A percentile compares a stretch with the other conserved stretches of the same genome.
Conservation (phyloP, 257 asterid species). For the Penstemon eatonii region DNA sequence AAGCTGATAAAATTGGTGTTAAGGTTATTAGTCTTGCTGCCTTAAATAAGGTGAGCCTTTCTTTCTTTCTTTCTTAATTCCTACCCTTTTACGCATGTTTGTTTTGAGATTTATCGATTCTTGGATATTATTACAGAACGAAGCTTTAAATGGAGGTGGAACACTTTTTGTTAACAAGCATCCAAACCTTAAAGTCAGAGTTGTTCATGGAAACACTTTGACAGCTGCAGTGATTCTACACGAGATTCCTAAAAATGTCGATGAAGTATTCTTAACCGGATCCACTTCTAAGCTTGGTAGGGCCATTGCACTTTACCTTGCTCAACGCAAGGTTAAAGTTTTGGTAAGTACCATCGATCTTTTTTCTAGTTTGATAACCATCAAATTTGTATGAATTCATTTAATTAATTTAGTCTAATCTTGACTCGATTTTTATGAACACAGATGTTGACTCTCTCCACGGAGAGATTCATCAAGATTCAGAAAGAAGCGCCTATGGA, state of each 20-base stretch:
- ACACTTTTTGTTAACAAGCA: constrained; percentile 70
- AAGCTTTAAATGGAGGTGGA: constrained; percentile 85
- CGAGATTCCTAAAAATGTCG: constrained; percentile 64
- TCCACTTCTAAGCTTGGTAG: constrained; percentile 94
- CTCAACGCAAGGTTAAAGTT: constrained; percentile 63
- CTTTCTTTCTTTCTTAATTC: not conserved
- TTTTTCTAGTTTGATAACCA: no score
- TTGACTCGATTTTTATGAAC: not conserved
- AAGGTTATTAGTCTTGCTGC: constrained; percentile 98
- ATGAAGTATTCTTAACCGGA: constrained; percentile 85
- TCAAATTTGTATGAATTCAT: no score
- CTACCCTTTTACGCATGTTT: not conserved
- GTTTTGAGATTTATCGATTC: constrained; percentile 16
- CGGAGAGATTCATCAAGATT: constrained; percentile 72
- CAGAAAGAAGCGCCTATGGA: constrained; percentile 69
- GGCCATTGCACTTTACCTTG: constrained; percentile 82
- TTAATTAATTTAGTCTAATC: no score
- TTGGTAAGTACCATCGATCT: constrained; percentile 43
- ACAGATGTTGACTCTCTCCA: constrained; percentile 86
- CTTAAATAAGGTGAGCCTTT: constrained; percentile 63
- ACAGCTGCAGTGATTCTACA: constrained; percentile 87
- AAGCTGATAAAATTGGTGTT: constrained; percentile 82
- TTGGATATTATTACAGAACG: constrained; percentile 49
- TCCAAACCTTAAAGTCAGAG: constrained; percentile 75
- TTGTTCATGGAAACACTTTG: constrained; percentile 90